Evolutionary conservation across 768 basidiomycete genomes (phyloP), one percentile per base, ranked within the genome.

Genomic region (Russula ochroleuca): DNA sequence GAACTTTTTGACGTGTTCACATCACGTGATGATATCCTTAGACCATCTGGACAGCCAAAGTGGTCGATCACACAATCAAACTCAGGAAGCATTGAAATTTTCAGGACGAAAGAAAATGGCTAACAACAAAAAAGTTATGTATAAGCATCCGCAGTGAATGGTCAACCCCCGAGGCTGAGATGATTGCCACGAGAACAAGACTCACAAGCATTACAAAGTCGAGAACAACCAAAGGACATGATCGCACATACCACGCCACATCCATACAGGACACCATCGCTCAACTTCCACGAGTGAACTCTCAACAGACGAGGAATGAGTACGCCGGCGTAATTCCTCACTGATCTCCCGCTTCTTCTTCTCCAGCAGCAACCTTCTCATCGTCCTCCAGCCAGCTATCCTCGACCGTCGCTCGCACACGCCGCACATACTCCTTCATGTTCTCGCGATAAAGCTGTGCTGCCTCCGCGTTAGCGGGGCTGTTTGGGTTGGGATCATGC

Each of bases 401-500:
- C 77, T 97, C 95, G 35, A 97, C 94, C 0, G 94, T 96, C 48
- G 84, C 85, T 76, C 96, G 92, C 35, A 98, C 96, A 59, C 94
- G 77, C 66, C 94, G 80, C 53, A 96, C 90, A 73, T 98, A 98
- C 79, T 98, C 96, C 78, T 97, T 98, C 90, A 95, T 94, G 72
- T 97, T 97, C 73, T 98, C 96, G 62, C 96, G 79, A 72, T 95
- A 99, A 65, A 99, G 75, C 76, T 94, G 92, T 7, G 97, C 97
- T 0, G 97, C 97, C 76, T 99, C 97, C 3, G 94, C 96, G 72
- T 99, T 99, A 5, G 96, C 97, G 15, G 97, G 96, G 72, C 94
- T 96, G 74, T 94, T 94, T 2, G 96, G 96, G 75, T 99, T 99
- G 14, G 97, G 97, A 75, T 99, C 97, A 71, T 98, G 95, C 64